Evolutionary conservation across 1,139 yeast species (phyloP), one percentile per base, ranked within the genome.

Genomic region (Sugiyamaella neomexicana): DNA sequence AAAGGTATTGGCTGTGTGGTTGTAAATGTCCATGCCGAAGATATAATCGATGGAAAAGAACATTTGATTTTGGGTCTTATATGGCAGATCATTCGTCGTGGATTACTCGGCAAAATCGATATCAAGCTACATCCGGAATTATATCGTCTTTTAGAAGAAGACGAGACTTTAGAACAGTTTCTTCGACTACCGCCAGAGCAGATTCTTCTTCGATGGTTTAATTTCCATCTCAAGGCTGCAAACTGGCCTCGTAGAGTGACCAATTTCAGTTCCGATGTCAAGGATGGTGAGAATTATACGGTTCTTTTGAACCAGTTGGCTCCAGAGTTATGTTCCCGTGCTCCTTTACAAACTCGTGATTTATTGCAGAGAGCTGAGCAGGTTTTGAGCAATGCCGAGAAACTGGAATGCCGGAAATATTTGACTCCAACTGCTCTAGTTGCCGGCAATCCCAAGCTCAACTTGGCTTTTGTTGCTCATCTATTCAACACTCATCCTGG

Each of bases 1-100:
- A 93, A 93, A 75, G 99, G 98, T 54, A 93, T 93, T 73, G 99
- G 98, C 17, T 93, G 98, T 78, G 89, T 93, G 54, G 99, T 93
- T 50, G 98, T 95, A 52, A 93, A 93, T 69, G 98, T 93, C 50
- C 98, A 93, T 66, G 88, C 98, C 3, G 98, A 93, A 70, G 98
- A 93, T 72, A 89, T 93, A 58, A 90, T 91, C 64, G 98, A 91
- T 65, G 99, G 99, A 64, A 89, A 87, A 65, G 99, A 93, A 73
- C 98, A 93, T 72, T 81, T 93, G 71, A 89, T 93, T 61, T 77
- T 93, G 63, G 99, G 99, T 57, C 80, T 95, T 58, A 91, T 93
- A 65, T 93, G 99, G 99, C 99, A 93, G 76, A 87, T 95, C 65
- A 95, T 93, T 64, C 86, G 99, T 73, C 85, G 97, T 72, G 99